Conservation (phyloP, 108 stramenopile genomes). For the Fragilaria radians region DNA sequence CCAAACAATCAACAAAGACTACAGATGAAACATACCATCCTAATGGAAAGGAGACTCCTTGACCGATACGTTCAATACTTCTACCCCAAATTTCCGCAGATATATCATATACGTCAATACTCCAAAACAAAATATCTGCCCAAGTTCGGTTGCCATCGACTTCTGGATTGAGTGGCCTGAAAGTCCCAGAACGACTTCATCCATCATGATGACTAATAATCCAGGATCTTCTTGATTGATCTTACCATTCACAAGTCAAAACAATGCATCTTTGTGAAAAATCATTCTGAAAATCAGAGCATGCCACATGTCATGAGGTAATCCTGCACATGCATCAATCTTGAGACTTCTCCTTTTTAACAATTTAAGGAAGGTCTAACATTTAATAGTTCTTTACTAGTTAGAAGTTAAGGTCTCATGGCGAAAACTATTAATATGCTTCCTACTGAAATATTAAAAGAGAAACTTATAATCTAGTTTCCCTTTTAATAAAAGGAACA, state of each 20-base stretch:
- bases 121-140: slow-evolving; percentile 25
- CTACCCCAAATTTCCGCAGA: slow-evolving; percentile 8
- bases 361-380: too few species aligned
- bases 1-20: slow-evolving; percentile 19
- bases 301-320: too few species aligned
- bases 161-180: background rate
- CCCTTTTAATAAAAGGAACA: too few species aligned
- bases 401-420: too few species aligned
- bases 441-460: too few species aligned
- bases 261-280: too few species aligned
- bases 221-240: slow-evolving; percentile 13
- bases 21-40: slow-evolving; percentile 21
- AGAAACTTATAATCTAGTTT: too few species aligned
- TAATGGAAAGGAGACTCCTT: slow-evolving; percentile 20
- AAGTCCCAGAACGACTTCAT: slow-evolving; percentile 24
- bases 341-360: too few species aligned
- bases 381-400: too few species aligned
- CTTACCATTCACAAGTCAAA: too few species aligned
- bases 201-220: slow-evolving; percentile 14
- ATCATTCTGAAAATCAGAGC: background rate
- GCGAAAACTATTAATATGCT: too few species aligned
- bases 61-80: slow-evolving; percentile 13
- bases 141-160: slow-evolving; percentile 1
- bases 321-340: too few species aligned
- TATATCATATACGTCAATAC: slow-evolving; percentile 22